These are phyloP conservation scores for Hyphodiscus sp. DNA, from an alignment of 2,329 filamentous ascomycete genomes.

Conservation along the genomic window DNA sequence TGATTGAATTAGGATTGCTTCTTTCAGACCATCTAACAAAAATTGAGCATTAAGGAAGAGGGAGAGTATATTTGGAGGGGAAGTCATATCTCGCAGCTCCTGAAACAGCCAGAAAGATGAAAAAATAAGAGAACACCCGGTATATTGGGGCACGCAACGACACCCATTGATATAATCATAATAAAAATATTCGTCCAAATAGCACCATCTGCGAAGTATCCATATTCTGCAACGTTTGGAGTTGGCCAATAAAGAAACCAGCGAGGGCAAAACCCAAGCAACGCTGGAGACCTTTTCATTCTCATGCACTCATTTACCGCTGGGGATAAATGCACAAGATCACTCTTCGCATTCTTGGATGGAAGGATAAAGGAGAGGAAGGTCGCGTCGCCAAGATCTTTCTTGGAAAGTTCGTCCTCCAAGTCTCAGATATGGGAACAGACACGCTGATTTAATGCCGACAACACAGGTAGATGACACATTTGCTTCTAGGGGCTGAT, in stretches of 20 bases:
- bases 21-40: too few relatives aligned
- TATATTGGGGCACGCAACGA: constrained; percentile 45
- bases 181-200: constrained; percentile 49
- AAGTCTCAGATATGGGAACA: constrained; percentile 1
- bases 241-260: constrained; percentile 47
- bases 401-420: constrained; percentile 1
- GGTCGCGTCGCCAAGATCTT: constrained; percentile 3
- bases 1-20: too few relatives aligned
- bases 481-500: too few relatives aligned
- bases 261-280: constrained; percentile 41
- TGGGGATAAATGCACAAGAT: neutral
- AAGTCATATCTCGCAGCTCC: too few relatives aligned
- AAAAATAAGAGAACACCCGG: too few relatives aligned
- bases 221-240: constrained; percentile 48
- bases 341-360: constrained; percentile 4
- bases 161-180: constrained; percentile 49
- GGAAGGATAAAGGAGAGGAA: constrained; percentile 9
- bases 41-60: too few relatives aligned
- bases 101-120: too few relatives aligned
- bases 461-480: too few relatives aligned
- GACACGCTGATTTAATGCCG: too few relatives aligned
- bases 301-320: too few relatives aligned
- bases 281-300: too few relatives aligned
- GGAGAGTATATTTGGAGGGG: too few relatives aligned
- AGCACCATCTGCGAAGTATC: constrained; percentile 47